A percentile compares a stretch with the other conserved stretches of the same genome.
These are phyloP conservation scores for Aspergillus sp. DNA, from an alignment of 2,329 filamentous ascomycete genomes.

Conservation along the genomic window DNA sequence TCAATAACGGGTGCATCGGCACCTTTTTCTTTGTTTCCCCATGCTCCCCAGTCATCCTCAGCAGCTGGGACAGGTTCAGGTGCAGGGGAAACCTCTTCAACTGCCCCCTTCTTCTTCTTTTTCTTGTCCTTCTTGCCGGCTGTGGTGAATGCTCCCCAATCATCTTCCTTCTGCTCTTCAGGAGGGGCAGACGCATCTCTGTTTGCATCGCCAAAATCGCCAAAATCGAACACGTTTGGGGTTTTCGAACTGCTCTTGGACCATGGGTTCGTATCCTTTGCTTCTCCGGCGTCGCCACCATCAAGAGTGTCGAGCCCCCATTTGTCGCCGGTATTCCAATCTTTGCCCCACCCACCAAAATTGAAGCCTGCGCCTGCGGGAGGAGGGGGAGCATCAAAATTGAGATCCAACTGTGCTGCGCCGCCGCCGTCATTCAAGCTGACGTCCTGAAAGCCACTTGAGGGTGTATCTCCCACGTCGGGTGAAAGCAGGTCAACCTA, in stretches of 20 bases:
- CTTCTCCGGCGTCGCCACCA: constrained; percentile 20
- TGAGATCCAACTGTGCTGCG: constrained; percentile 49
- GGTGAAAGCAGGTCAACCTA: constrained; percentile 10
- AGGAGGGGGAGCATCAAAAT: constrained; percentile 41
- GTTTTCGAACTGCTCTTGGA: constrained; percentile 26
- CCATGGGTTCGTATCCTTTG: constrained; percentile 39
- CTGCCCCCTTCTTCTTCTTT: constrained; percentile 32
- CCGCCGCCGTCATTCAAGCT: constrained; percentile 57
- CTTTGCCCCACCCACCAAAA: constrained; percentile 58
- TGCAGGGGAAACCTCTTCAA: too few species aligned
- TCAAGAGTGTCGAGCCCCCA: constrained; percentile 41
- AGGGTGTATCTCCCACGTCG: constrained; percentile 30
- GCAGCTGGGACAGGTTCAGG: background rate
- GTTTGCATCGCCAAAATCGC: constrained; percentile 33
- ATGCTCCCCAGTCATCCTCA: constrained; percentile 19
- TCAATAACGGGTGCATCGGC: constrained; percentile 6
- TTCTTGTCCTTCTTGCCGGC: constrained; percentile 43
- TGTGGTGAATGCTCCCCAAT: constrained; percentile 31
- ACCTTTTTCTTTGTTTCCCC: constrained; percentile 7
- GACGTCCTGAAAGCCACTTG: constrained; percentile 63
- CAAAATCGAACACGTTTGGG: constrained; percentile 39
- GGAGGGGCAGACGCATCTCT: constrained; percentile 33
- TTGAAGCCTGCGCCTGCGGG: constrained; percentile 33
- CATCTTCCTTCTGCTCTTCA: constrained; percentile 35
- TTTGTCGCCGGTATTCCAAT: constrained; percentile 51